These are phyloP conservation scores for Termitomyces sp. DNA, from an alignment of 1,284 basidiomycete genomes.

Conservation along the genomic window DNA sequence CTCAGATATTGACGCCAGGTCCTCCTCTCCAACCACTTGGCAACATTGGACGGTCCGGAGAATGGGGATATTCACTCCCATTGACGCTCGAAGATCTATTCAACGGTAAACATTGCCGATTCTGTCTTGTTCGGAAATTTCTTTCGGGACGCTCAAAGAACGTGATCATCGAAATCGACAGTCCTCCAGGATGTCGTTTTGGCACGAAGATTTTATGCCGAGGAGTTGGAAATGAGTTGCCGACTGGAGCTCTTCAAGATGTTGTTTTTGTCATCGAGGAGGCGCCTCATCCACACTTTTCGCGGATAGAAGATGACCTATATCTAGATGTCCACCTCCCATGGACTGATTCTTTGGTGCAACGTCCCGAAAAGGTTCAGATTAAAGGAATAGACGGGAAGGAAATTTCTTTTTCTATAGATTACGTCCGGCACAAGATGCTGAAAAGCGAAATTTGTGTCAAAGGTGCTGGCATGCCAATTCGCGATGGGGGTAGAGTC, in stretches of 20 bases:
- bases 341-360: slow-evolving; percentile 60
- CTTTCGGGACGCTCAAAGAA: slow-evolving; percentile 60
- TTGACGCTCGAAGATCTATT: slow-evolving; percentile 84
- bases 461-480: slow-evolving; percentile 79
- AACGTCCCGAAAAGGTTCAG: slow-evolving; percentile 39
- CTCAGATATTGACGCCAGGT: slow-evolving; percentile 10
- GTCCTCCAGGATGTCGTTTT: slow-evolving; percentile 65
- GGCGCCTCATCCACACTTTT: slow-evolving; percentile 65
- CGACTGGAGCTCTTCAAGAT: slow-evolving; percentile 66
- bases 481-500: slow-evolving; percentile 57
- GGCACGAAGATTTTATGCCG: slow-evolving; percentile 80
- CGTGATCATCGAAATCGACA: slow-evolving; percentile 69
- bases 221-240: slow-evolving; percentile 72
- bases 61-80: slow-evolving; percentile 66
- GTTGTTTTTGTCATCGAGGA: slow-evolving; percentile 80
- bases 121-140: slow-evolving; percentile 73
- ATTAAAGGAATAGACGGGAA: slow-evolving; percentile 71
- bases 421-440: slow-evolving; percentile 60
- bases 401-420: slow-evolving; percentile 56
- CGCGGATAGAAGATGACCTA: slow-evolving; percentile 70
- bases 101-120: slow-evolving; percentile 73
- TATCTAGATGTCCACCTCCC: slow-evolving; percentile 64
- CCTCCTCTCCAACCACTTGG: slow-evolving; percentile 27
- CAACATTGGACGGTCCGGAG: slow-evolving; percentile 27
- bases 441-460: slow-evolving; percentile 60